Conservation (phyloP, 2,329 filamentous ascomycete genomes). For the Delphinella strobiligena region DNA sequence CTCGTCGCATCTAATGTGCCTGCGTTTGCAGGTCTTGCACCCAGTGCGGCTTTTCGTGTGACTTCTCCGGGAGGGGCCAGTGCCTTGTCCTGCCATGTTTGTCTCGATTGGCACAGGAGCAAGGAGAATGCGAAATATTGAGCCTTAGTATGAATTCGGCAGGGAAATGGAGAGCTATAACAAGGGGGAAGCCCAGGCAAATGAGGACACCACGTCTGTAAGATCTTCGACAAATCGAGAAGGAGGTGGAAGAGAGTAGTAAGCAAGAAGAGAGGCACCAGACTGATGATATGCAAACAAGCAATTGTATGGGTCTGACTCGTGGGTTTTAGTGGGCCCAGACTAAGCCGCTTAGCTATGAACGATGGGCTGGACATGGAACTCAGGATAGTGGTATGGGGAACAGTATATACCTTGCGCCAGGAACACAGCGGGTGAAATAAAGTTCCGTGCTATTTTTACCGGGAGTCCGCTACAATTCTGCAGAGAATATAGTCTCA, state of each 20-base stretch:
- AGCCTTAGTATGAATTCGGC: no score
- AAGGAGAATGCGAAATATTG: no score
- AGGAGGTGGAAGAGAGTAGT: background rate
- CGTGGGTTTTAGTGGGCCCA: background rate
- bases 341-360: background rate
- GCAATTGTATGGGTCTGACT: background rate
- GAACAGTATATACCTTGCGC: background rate
- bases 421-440: background rate
- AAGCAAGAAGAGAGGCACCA: background rate
- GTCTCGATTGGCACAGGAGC: no score
- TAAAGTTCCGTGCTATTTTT: background rate
- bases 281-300: background rate
- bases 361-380: background rate
- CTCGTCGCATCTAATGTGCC: constrained; percentile 96
- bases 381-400: background rate
- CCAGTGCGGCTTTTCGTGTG: constrained; percentile 99
- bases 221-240: no score
- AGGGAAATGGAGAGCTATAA: no score
- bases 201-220: no score
- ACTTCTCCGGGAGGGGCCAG: constrained; percentile 79
- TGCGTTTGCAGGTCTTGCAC: constrained; percentile 93
- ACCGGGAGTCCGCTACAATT: background rate
- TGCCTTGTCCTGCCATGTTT: constrained; percentile 80
- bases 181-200: no score
- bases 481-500: background rate